phyloP scores from a whole-genome alignment of 2,329 filamentous ascomycete genomes.

The Aureobasidium sp. region DNA sequence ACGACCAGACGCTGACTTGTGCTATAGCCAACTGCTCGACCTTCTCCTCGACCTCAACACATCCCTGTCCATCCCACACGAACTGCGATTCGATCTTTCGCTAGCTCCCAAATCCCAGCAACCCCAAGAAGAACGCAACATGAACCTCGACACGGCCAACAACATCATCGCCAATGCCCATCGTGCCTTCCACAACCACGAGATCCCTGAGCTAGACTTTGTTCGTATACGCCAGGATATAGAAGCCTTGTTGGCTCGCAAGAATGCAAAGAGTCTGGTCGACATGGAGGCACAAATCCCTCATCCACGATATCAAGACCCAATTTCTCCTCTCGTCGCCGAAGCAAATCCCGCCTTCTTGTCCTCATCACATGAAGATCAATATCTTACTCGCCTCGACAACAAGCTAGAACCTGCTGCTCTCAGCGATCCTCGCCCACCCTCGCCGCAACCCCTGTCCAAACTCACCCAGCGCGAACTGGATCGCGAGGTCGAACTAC shows the following conservation, averaged over 20 bases:
- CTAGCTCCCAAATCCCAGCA: conserved; percentile 37
- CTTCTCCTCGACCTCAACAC: conserved; percentile 85
- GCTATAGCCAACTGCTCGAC: conserved; percentile 71
- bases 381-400: conserved; percentile 63
- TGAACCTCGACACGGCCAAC: conserved; percentile 21
- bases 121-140: conserved; percentile 18
- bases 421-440: conserved; percentile 21
- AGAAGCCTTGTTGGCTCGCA: conserved; percentile 23
- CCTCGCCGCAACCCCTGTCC: conserved; percentile 38
- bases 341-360: conserved; percentile 58
- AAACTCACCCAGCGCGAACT: conserved; percentile 37
- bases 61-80: conserved; percentile 64
- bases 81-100: conserved; percentile 64
- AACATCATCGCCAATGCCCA: conserved; percentile 26
- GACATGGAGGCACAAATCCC: conserved; percentile 32
- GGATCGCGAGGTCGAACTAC: conserved; percentile 45
- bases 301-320: conserved; percentile 24
- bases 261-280: conserved; percentile 24
- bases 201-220: conserved; percentile 23
- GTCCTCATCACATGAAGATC: conserved; percentile 61
- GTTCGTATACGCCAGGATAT: conserved; percentile 24
- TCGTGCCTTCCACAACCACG: conserved; percentile 24
- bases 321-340: conserved; percentile 38
- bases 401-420: conserved; percentile 38
- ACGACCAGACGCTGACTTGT: background rate